Base-by-base conservation (phyloP, 768 basidiomycete genomes). In the Termitomyces sp. region DNA sequence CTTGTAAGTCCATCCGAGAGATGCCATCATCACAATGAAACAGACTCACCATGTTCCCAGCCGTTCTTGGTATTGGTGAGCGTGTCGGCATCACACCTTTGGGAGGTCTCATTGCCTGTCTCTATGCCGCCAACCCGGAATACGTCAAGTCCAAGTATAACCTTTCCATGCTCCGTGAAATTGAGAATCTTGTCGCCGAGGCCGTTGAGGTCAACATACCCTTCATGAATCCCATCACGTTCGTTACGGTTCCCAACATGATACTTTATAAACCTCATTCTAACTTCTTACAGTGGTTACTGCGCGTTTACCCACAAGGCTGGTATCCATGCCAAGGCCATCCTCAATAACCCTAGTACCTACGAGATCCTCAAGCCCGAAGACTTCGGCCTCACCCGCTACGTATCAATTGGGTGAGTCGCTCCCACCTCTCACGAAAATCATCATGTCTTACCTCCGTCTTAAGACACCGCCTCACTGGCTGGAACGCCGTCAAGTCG, bases 271-370 rank as follows among this genome's bases (percentile, higher is more conserved):
- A 42, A 16, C 48, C 56, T 64, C 41, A 64, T 37, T 12, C 28
- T 42, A 44, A n/a, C 35, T 8, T 41, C 46, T 54, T 60, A 4
- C 61, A 98, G 95, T 55, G 97, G 97, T 16, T 99, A 98, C 75
- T 98, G 97, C 69, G 97, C 97, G 3, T 99, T 99, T 79, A 99
- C 97, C 27, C 97, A 98, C 86, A 98, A 99, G 87, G 97, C 97
- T 21, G 97, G 97, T 70, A 99, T 99, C 62, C 97, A 99, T 73
- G 97, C 97, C 76, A 99, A 99, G 82, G 97, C 97, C 39, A 99
- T 99, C 73, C 84, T 95, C 61, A 97, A 98, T 78, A 99, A 99
- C 81, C 97, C 97, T 2, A 92, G 90, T 66, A 99, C 97, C 10
- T 99, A 98, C 73, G 96, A 99, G 75, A 98, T 98, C 72, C 84